These are phyloP conservation scores for Nothophoma quercina DNA, from an alignment of 2,329 filamentous ascomycete genomes.

Conservation along the genomic window DNA sequence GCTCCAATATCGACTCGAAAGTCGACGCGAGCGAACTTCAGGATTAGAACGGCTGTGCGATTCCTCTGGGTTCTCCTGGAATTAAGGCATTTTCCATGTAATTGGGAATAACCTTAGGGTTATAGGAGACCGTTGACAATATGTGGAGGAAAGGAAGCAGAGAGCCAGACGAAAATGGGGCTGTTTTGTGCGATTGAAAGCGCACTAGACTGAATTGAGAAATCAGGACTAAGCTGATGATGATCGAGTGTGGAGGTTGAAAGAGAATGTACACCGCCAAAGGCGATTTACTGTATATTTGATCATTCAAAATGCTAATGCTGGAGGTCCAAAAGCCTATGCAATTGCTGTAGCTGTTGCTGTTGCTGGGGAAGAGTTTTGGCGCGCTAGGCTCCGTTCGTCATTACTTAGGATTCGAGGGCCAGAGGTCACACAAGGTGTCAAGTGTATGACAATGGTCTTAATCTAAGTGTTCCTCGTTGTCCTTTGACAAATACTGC, in stretches of 20 bases:
- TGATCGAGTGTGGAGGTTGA: too few relatives aligned
- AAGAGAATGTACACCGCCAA: too few relatives aligned
- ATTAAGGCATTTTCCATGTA: conserved; percentile 38
- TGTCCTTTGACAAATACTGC: not conserved
- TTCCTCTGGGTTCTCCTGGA: conserved; percentile 47
- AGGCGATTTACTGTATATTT: too few relatives aligned
- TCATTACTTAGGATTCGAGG: conserved; percentile 1
- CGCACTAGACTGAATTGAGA: too few relatives aligned
- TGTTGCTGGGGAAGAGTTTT: too few relatives aligned
- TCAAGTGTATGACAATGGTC: not conserved
- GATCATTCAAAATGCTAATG: too few relatives aligned
- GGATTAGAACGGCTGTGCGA: conserved; percentile 51
- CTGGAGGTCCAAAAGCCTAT: too few relatives aligned
- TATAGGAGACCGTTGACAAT: conserved; percentile 41
- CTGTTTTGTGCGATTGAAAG: too few relatives aligned
- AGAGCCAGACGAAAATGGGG: too few relatives aligned
- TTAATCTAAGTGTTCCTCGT: not conserved
- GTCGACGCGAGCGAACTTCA: conserved; percentile 46
- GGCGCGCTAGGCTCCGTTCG: conserved; percentile 14
- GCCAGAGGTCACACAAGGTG: not conserved
- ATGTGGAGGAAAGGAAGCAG: conserved; percentile 35
- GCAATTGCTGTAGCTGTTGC: too few relatives aligned
- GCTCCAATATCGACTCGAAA: conserved; percentile 44
- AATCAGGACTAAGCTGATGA: too few relatives aligned
- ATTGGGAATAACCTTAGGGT: conserved; percentile 36